Evolutionary conservation across 1,284 basidiomycete genomes (phyloP), one percentile per base, ranked within the genome.

Genomic region (Cryptococcus sp.): DNA sequence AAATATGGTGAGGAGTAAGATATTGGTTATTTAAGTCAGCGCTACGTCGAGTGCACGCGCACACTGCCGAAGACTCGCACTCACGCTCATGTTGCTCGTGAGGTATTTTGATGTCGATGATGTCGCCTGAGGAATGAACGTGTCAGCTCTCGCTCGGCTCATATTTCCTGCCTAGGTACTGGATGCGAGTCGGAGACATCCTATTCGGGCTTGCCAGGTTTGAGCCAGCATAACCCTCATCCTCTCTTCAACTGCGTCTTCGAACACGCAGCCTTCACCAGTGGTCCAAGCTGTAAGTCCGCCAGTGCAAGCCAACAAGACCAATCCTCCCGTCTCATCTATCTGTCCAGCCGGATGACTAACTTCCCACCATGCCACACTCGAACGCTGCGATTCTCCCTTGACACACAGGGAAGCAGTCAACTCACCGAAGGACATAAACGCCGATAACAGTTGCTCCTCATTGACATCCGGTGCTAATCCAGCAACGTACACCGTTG

Each of bases 41-140:
- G n/a, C n/a, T n/a, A n/a, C n/a, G n/a, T n/a, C n/a, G n/a, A n/a
- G n/a, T n/a, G 5, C 50, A 22, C 17, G 20, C 19, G n/a, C 16
- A 31, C 15, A 7, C 17, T n/a, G 17, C 35, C 20, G 46, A 35
- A 48, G 41, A 57, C 13, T 20, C 15, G 2, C 11, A 70, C 75
- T 61, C 54, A 76, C 77, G 62, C 35, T 76, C 72, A 47, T 74
- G 60, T 10, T 68, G 66, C 53, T 78, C 78, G 38, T 68, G 61
- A 15, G 78, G 78, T 41, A 79, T 57, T 47, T 61, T 70, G 53
- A 79, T 75, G 52, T 79, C 78, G 46, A 79, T 63, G 44, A 79
- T 78, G 60, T 78, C 77, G 50, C 77, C 74, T 76, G 45, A 15
- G 35, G 3, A 27, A 15, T 40, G 15, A 20, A 53, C 31, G 25